A percentile compares a stretch with the other conserved stretches of the same genome.
Conservation (phyloP, 2,329 filamentous ascomycete species). For the Spiromastix sp. region DNA sequence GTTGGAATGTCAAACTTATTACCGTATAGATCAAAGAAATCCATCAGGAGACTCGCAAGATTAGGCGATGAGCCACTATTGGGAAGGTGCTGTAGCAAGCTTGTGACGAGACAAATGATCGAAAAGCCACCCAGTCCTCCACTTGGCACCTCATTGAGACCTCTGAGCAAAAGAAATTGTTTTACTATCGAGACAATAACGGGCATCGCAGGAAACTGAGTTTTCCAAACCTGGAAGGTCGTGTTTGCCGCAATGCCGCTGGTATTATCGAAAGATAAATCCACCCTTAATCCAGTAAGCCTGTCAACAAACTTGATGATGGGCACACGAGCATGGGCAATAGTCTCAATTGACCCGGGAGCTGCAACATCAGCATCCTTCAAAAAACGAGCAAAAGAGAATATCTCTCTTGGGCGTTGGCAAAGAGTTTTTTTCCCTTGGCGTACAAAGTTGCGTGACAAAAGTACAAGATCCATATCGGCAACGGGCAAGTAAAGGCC, state of each 20-base stretch:
- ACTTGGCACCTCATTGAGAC: constrained; percentile 80
- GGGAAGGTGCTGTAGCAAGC: constrained; percentile 73
- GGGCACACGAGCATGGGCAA: constrained; percentile 71
- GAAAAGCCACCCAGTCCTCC: constrained; percentile 92
- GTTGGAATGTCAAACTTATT: constrained; percentile 61
- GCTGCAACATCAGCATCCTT: constrained; percentile 46
- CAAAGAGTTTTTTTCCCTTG: constrained; percentile 40
- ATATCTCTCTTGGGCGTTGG: constrained; percentile 46
- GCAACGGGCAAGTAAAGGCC: constrained; percentile 67
- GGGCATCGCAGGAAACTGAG: constrained; percentile 72
- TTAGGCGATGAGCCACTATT: constrained; percentile 57
- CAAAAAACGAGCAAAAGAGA: constrained; percentile 53
- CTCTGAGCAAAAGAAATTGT: constrained; percentile 82
- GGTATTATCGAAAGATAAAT: constrained; percentile 89
- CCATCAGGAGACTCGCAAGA: constrained; percentile 69
- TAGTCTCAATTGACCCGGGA: constrained; percentile 52
- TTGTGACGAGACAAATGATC: constrained; percentile 86
- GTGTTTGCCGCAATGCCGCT: constrained; percentile 69
- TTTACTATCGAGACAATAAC: constrained; percentile 81
- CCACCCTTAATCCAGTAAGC: constrained; percentile 69
- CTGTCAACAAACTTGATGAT: constrained; percentile 84
- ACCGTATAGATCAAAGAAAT: constrained; percentile 85
- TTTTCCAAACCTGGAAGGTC: constrained; percentile 73
- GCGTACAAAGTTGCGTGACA: constrained; percentile 51
- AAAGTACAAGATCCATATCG: constrained; percentile 88